Base-by-base conservation (phyloP, 1,284 basidiomycete genomes). In the Chiua sp. region DNA sequence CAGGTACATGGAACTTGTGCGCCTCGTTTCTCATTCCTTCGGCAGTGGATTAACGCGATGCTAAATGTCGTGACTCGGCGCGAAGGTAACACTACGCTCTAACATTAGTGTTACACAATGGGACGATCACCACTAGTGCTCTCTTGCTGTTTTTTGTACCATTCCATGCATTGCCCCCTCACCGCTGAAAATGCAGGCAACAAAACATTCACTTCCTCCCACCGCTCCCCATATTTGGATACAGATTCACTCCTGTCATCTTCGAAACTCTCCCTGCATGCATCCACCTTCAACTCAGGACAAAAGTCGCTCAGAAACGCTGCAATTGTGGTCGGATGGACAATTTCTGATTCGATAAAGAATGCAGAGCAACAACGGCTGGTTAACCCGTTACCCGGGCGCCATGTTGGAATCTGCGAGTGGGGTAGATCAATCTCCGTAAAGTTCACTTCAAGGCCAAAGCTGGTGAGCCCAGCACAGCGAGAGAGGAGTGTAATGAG, bases 271-370 rank as follows among this genome's bases (percentile, higher is more conserved):
- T 65, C 71, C 47, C 51, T 26, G 53, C 54, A 63, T 51, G 16
- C 32, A 42, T 62, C 49, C 20, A 15, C 7, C 22, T 57, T 47
- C 48, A 70, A 11, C 22, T 62, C 55, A 2, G 71, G 69, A 60
- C 65, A 73, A 12, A 73, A 51, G 10, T 63, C 68, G n/a, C 71
- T 72, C 59, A 72, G 42, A 44, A 73, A 73, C 51, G 63, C 63
- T 4, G 69, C 68, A 0, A 73, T 50, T 37, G 58, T 37, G 35
- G 58, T 22, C 16, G 71, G 71, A 51, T 26, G 49, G 12, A 26
- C 5, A 50, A 70, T 69, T 7, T 23, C 1, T 7, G 69, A 72
- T 23, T 66, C 63, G 33, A 70, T 58, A 3, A 70, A 72, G 13
- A 65, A 58, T 6, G 60, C 66, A 3, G 22, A 10, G 3, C 35